These are phyloP conservation scores for Diplosphaera chodatii DNA, from an alignment of 139 green algal genomes.

Conservation along the genomic window DNA sequence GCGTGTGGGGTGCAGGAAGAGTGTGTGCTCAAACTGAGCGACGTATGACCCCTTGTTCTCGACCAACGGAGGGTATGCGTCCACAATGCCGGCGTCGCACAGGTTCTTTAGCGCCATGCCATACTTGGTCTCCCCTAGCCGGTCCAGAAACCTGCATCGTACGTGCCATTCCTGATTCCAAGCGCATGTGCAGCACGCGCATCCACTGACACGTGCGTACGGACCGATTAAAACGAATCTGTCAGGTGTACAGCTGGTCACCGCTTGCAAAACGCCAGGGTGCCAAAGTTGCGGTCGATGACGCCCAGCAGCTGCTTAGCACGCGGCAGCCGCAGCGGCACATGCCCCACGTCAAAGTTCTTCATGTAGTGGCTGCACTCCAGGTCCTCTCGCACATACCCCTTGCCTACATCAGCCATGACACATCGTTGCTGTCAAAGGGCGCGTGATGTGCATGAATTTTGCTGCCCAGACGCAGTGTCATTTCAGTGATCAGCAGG, in stretches of 20 bases:
- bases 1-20: constrained; percentile 87
- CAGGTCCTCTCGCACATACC: constrained; percentile 94
- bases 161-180: too few species aligned
- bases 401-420: constrained; percentile 50
- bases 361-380: constrained; percentile 99
- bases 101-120: constrained; percentile 99
- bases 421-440: background rate
- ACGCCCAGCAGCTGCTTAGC: constrained; percentile 89
- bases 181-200: too few species aligned
- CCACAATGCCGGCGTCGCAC: constrained; percentile 85
- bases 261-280: constrained; percentile 93
- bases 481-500: too few species aligned
- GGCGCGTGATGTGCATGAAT: too few species aligned
- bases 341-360: constrained; percentile 85
- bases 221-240: too few species aligned
- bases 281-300: constrained; percentile 98
- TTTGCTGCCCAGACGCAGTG: too few species aligned
- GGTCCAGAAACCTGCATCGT: constrained; percentile 84
- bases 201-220: too few species aligned
- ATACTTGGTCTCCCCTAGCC: constrained; percentile 97
- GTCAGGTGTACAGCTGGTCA: too few species aligned
- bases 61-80: constrained; percentile 92
- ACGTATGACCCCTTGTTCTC: constrained; percentile 91
- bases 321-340: constrained; percentile 85
- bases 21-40: constrained; percentile 97